A percentile compares a stretch with the other conserved stretches of the same genome.
These are phyloP conservation scores for Aspergillus diversus DNA, from an alignment of 495 filamentous ascomycete species.

Conservation along the genomic window DNA sequence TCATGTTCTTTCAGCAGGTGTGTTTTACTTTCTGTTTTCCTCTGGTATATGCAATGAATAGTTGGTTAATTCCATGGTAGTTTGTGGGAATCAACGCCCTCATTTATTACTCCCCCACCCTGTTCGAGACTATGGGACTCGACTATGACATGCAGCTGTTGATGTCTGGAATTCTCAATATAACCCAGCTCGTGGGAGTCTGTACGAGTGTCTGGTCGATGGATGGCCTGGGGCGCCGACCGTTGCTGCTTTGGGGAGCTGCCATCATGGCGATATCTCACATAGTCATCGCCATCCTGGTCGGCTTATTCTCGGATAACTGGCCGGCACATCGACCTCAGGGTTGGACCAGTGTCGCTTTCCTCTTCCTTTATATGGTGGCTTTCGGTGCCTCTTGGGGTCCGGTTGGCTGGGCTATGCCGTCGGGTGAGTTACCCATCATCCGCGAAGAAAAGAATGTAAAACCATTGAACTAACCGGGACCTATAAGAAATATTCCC, in stretches of 20 bases:
- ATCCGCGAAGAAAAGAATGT: background rate
- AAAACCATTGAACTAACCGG: background rate
- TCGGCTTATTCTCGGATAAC: constrained; percentile 45
- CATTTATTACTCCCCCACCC: constrained; percentile 60
- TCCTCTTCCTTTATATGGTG: constrained; percentile 53
- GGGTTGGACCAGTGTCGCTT: constrained; percentile 54
- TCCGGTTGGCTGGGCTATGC: constrained; percentile 51
- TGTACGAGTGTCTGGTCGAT: constrained; percentile 53
- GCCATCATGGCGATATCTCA: constrained; percentile 53
- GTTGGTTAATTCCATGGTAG: constrained; percentile 15
- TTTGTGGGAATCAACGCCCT: constrained; percentile 56
- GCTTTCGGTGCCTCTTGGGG: constrained; percentile 54
- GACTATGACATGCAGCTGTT: constrained; percentile 58
- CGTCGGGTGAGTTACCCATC: constrained; percentile 31
- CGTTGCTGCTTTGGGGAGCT: constrained; percentile 49
- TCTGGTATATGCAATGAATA: constrained; percentile 16
- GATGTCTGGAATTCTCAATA: constrained; percentile 62
- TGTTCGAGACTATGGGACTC: constrained; percentile 63
- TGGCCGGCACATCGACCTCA: constrained; percentile 48
- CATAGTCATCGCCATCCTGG: constrained; percentile 54
- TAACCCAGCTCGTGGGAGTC: constrained; percentile 55
- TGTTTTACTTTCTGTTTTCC: constrained; percentile 15
- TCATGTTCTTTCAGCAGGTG: constrained; percentile 62
- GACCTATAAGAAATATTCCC: constrained; percentile 53
- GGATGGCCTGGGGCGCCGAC: constrained; percentile 51